Percentiles rank a stretch among this genome's conserved stretches.
These are phyloP conservation scores for Cadophora malorum DNA, from an alignment of 2,329 filamentous ascomycete genomes.

Conservation along the genomic window DNA sequence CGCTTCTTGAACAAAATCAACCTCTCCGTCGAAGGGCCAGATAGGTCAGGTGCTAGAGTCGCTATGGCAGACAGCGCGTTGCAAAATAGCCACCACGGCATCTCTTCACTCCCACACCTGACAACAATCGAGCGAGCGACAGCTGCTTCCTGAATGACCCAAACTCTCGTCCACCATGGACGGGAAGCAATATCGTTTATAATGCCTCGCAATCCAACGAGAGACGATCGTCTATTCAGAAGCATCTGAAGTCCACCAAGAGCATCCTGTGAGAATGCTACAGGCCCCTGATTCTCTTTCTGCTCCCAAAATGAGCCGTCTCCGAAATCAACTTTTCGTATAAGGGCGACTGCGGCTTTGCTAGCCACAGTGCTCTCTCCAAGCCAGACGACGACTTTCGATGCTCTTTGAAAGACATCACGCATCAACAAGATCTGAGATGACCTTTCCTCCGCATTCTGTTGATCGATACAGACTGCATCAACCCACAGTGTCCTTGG, in stretches of 20 bases:
- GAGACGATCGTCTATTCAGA: constrained; percentile 3
- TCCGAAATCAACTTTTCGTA: not conserved
- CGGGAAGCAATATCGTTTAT: constrained; percentile 10
- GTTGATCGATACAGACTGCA: constrained; percentile 19
- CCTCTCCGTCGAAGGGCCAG: constrained; percentile 3
- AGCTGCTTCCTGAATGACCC: constrained; percentile 15
- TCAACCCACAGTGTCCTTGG: constrained; percentile 15
- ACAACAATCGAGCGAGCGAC: constrained; percentile 12
- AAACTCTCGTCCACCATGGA: constrained; percentile 10
- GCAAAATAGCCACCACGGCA: constrained; percentile 12
- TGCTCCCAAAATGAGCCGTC: not conserved
- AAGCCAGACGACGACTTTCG: constrained; percentile 15
- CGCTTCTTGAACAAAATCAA: constrained; percentile 11
- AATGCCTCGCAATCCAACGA: constrained; percentile 2
- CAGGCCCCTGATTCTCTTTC: constrained; percentile 11
- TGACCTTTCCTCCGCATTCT: constrained; percentile 3
- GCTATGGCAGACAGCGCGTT: constrained; percentile 9
- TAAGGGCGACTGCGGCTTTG: not conserved
- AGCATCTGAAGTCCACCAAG: constrained; percentile 3
- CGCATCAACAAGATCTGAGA: constrained; percentile 15
- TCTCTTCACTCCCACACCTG: constrained; percentile 3
- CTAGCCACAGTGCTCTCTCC: constrained; percentile 9
- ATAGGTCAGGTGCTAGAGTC: constrained; percentile 5
- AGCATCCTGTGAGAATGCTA: not conserved
- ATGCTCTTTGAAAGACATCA: constrained; percentile 10